phyloP scores from a whole-genome alignment of 2,329 filamentous ascomycete species.

The Talaromyces piceae region DNA sequence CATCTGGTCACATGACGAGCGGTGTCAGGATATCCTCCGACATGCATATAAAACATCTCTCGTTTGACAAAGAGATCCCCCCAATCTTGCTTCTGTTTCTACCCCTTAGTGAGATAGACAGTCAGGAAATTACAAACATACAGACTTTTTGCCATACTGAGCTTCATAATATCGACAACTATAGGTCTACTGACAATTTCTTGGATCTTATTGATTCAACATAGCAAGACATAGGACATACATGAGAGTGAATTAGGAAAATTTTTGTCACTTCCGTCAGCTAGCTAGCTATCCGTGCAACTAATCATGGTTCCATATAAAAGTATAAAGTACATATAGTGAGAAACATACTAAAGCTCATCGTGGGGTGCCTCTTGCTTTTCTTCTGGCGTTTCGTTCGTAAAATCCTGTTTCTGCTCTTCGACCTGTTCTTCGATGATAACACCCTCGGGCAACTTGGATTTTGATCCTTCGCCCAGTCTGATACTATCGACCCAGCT shows the following conservation, averaged over 20 bases:
- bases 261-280: background rate
- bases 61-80: no score
- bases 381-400: conserved; percentile 33
- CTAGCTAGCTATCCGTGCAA: background rate
- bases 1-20: no score
- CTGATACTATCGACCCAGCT: conserved; percentile 86
- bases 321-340: background rate
- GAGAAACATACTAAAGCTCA: conserved; percentile 11
- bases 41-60: no score
- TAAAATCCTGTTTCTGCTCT: conserved; percentile 15
- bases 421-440: conserved; percentile 40
- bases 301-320: background rate
- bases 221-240: background rate
- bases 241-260: background rate
- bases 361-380: conserved; percentile 14
- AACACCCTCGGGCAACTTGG: conserved; percentile 60
- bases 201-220: no score
- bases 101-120: no score
- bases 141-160: no score
- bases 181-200: no score
- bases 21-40: no score
- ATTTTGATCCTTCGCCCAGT: conserved; percentile 77
- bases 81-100: no score
- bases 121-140: no score
- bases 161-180: no score